These are phyloP conservation scores for Aurifilum marmelostoma DNA, from an alignment of 2,329 filamentous ascomycete species.

Conservation along the genomic window DNA sequence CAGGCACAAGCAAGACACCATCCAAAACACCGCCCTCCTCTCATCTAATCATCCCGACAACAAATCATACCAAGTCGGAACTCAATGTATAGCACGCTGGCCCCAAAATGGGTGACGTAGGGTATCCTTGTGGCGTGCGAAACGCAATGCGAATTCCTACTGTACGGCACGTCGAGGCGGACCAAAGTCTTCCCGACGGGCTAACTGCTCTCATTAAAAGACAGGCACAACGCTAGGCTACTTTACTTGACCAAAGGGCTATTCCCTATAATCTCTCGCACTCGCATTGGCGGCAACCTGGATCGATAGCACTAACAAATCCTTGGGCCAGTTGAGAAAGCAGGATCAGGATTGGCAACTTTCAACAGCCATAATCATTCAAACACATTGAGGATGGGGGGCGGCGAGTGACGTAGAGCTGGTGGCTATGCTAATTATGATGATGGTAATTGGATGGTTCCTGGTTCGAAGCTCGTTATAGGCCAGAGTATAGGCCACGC, in stretches of 20 bases:
- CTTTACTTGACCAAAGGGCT: too few species aligned
- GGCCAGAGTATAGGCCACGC: too few species aligned
- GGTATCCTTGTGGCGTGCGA: background rate
- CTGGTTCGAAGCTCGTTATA: too few species aligned
- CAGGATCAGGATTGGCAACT: background rate
- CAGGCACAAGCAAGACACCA: background rate
- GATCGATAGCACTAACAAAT: background rate
- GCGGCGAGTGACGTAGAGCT: background rate
- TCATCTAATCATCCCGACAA: background rate
- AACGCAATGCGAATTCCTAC: background rate
- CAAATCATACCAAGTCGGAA: background rate
- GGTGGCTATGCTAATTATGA: background rate
- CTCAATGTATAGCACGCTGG: background rate
- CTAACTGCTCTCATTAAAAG: background rate
- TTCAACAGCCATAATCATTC: background rate
- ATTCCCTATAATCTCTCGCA: background rate
- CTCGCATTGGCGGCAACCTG: background rate
- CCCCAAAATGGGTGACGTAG: background rate
- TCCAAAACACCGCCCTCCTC: background rate
- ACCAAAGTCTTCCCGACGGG: background rate
- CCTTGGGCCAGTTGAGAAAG: background rate
- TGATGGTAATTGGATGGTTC: background rate
- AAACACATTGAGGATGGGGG: background rate
- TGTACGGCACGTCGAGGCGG: background rate
- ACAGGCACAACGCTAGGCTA: background rate